These are phyloP conservation scores for Podila epigama DNA, from an alignment of 192 early-diverging fungal genomes.

Conservation along the genomic window DNA sequence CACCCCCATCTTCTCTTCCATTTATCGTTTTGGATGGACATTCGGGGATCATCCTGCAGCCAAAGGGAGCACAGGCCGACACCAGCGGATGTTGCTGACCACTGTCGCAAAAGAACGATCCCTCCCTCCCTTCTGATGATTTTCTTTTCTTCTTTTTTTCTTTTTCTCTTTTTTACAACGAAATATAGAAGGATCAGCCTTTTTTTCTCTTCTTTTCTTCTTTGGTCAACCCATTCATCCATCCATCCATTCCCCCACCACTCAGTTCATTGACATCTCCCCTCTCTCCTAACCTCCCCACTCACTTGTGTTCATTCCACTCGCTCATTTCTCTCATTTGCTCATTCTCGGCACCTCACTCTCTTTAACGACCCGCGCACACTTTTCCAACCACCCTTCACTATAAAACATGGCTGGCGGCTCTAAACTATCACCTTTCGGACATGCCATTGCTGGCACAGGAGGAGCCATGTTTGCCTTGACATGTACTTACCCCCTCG, in stretches of 20 bases:
- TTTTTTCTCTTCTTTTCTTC: neutral
- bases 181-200: no score
- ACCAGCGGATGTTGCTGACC: conserved; percentile 13
- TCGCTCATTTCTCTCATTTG: neutral
- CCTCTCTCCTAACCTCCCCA: conserved; percentile 5
- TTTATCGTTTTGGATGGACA: no score
- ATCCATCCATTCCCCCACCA: neutral
- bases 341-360: neutral
- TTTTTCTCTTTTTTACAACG: neutral
- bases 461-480: conserved; percentile 92
- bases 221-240: neutral
- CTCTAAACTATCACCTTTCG: conserved; percentile 78
- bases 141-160: neutral
- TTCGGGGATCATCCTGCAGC: no score
- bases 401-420: conserved; percentile 38
- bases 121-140: neutral
- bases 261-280: neutral
- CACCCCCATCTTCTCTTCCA: no score
- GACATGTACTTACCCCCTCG: conserved; percentile 91
- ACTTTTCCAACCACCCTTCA: neutral
- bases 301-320: neutral
- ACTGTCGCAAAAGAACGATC: conserved; percentile 26
- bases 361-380: neutral
- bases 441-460: conserved; percentile 92
- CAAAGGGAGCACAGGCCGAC: conserved; percentile 19